Base-by-base conservation (phyloP, 495 filamentous ascomycete genomes). In the Tuber brumale region DNA sequence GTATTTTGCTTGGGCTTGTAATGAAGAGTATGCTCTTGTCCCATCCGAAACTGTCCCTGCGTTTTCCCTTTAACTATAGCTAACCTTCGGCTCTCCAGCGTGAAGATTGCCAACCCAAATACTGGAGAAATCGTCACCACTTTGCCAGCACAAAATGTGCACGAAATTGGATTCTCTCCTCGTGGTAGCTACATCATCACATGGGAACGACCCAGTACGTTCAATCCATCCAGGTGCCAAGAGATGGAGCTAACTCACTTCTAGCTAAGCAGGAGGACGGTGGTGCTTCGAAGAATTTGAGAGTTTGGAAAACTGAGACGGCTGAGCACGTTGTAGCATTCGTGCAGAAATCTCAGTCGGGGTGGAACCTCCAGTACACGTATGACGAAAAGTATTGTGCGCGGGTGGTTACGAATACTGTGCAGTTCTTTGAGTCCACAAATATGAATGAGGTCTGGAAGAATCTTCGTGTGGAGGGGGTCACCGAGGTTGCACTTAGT, bases 291-390 rank as follows among this genome's bases (percentile, higher is more conserved):
- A 97, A 97, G 89, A 99, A 99, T 84, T 86, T 98, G 76, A 98
- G 97, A 87, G 91, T 99, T 79, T 99, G 96, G 96, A 89, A 89
- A 82, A 92, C 92, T 46, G 86, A 86, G 19, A 88, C 85, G 71
- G 85, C 82, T 70, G 91, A 93, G 80, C 90, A 92, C 80, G 85
- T 89, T 81, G 88, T 93, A n/a, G 88, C 97, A 46, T 99, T 94
- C 82, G 95, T 99, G 79, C 95, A 99, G 85, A 97, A 97, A 86
- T 92, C 89, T 74, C 92, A 94, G 86, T 94, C 92, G 27, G 93
- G 94, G 82, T 99, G 95, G 95, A 97, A 97, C 85, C 87, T 98
- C 83, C 96, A 98, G 85, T 99, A 97, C 83, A 97, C 94, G 43
- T 88, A 89, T 76, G 95, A 99, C 83, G 95, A 99, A 88, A 86